Evolutionary conservation across 495 filamentous ascomycete genomes (phyloP).

Genomic region (Parathielavia appendiculata): DNA sequence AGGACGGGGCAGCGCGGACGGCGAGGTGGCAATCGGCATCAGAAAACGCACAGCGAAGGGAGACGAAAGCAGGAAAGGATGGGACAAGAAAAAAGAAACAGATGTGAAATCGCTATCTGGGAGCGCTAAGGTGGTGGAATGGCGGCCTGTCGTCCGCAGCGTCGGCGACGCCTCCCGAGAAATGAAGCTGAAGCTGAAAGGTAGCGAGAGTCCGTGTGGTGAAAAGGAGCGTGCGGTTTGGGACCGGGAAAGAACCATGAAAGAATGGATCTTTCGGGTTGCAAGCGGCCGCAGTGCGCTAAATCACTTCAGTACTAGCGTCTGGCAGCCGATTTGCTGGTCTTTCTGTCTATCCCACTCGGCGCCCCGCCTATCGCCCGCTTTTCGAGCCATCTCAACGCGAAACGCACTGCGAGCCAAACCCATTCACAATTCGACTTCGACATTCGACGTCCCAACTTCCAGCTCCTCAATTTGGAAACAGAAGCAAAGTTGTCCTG

Average conservation of each 20-base stretch:
- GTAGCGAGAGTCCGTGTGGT: conserved; percentile 5
- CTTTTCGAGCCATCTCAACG: conserved; percentile 4
- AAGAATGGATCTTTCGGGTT: conserved; percentile 20
- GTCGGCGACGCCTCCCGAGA: conserved; percentile 3
- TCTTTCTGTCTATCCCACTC: not conserved
- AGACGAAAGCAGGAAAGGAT: conserved; percentile 30
- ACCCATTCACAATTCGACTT: not conserved
- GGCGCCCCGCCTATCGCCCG: conserved; percentile 3
- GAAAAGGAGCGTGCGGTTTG: conserved; percentile 31
- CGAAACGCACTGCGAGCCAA: not conserved
- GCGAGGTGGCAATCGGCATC: conserved; percentile 74
- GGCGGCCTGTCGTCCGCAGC: conserved; percentile 13
- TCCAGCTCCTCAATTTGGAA: not conserved
- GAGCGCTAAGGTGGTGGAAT: conserved; percentile 33
- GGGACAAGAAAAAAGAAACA: conserved; percentile 28
- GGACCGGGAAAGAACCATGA: conserved; percentile 26
- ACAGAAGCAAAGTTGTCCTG: not conserved
- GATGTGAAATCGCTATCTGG: conserved; percentile 29
- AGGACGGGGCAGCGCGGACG: conserved; percentile 63
- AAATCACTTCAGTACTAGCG: conserved; percentile 20
- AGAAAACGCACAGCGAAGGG: conserved; percentile 44
- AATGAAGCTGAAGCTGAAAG: conserved; percentile 12
- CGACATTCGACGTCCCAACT: not conserved
- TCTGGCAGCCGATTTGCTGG: not conserved
- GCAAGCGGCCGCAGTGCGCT: conserved; percentile 23